These are phyloP conservation scores for Gossypium trilobum DNA, from an alignment of 441 rosid genomes.

Conservation along the genomic window DNA sequence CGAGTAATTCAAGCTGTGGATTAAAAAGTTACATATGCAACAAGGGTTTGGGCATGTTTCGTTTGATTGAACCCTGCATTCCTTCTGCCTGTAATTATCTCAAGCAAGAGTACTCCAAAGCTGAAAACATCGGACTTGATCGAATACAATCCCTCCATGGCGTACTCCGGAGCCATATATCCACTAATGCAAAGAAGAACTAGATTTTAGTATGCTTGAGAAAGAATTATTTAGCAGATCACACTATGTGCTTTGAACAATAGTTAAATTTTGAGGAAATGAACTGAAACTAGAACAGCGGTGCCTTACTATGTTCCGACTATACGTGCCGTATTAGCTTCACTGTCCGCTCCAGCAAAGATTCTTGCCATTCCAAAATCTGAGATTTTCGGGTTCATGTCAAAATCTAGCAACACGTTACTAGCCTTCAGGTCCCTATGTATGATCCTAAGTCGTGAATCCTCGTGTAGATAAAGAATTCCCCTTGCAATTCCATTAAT, in stretches of 20 bases:
- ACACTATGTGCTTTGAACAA: not conserved
- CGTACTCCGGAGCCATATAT: conserved; percentile 44
- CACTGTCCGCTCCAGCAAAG: conserved; percentile 18
- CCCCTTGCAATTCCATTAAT: conserved; percentile 34
- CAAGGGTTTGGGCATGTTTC: conserved; percentile 15
- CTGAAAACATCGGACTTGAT: conserved; percentile 40
- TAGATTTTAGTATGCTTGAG: not conserved
- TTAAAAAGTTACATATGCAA: conserved; percentile 24
- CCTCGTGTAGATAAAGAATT: conserved; percentile 38
- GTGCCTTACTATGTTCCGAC: conserved; percentile 33
- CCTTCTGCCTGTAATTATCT: conserved; percentile 31
- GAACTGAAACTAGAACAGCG: not conserved
- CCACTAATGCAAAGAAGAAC: conserved; percentile 20
- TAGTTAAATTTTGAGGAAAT: not conserved
- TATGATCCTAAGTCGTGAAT: conserved; percentile 33
- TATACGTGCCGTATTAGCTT: conserved; percentile 28
- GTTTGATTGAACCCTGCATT: conserved; percentile 24
- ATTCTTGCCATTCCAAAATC: conserved; percentile 44
- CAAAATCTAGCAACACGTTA: conserved; percentile 26
- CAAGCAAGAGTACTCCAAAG: conserved; percentile 39
- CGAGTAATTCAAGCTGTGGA: not conserved
- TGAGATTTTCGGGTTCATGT: conserved; percentile 39
- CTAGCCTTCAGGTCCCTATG: conserved; percentile 38
- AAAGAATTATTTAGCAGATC: not conserved
- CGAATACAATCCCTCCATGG: conserved; percentile 40